These are phyloP conservation scores for Drechslerella coelobrocha DNA, from an alignment of 2,329 filamentous ascomycete species.

Conservation along the genomic window DNA sequence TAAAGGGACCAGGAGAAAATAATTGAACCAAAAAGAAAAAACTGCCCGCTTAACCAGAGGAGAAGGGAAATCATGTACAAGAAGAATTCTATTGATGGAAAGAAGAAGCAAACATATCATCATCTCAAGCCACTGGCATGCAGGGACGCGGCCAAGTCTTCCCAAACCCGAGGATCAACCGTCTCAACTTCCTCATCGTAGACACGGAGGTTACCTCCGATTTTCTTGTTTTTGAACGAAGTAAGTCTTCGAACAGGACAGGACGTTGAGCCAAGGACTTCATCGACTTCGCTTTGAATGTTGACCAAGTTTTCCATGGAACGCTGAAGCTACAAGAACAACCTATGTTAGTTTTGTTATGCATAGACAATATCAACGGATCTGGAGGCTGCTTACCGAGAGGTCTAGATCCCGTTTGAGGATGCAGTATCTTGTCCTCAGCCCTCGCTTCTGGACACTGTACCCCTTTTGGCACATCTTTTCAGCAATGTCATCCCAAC, in stretches of 20 bases:
- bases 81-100: background rate
- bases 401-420: slow-evolving; percentile 47
- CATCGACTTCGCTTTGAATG: slow-evolving; percentile 45
- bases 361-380: background rate
- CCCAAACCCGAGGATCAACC: slow-evolving; percentile 46
- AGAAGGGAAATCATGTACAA: background rate
- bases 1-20: background rate
- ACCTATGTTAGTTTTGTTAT: slow-evolving; percentile 9
- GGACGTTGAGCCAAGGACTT: slow-evolving; percentile 45
- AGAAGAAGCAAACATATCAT: slow-evolving; percentile 2
- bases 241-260: slow-evolving; percentile 47
- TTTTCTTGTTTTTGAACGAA: slow-evolving; percentile 49
- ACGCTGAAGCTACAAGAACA: slow-evolving; percentile 36
- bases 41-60: background rate
- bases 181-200: slow-evolving; percentile 47
- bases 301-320: slow-evolving; percentile 44
- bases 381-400: slow-evolving; percentile 17
- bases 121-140: slow-evolving; percentile 45
- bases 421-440: slow-evolving; percentile 47
- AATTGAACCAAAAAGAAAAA: background rate
- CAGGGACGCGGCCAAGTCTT: slow-evolving; percentile 44
- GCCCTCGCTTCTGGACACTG: slow-evolving; percentile 31
- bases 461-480: slow-evolving; percentile 42
- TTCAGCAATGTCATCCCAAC: slow-evolving; percentile 44
- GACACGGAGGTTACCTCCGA: slow-evolving; percentile 45